These are phyloP conservation scores for Hypsizygus marmoreus DNA, from an alignment of 768 basidiomycete species.

Conservation along the genomic window DNA sequence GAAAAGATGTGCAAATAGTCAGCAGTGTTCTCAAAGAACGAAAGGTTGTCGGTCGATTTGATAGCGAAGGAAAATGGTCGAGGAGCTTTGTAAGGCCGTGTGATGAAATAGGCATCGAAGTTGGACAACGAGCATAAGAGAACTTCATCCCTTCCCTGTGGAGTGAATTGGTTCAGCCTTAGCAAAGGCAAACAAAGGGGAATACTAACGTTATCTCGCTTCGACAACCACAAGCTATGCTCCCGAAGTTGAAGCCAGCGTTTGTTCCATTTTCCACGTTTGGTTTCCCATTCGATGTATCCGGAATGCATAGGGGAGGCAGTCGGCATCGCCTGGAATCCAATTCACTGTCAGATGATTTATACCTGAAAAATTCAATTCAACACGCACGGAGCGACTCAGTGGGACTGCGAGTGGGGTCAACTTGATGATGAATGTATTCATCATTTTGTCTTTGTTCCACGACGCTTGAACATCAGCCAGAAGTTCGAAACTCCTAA, in stretches of 20 bases:
- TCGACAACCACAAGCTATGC: constrained; percentile 84
- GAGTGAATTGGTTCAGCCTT: constrained; percentile 7
- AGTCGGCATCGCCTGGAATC: constrained; percentile 40
- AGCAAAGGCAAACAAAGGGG: not conserved
- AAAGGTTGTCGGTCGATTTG: constrained; percentile 85
- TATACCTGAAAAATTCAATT: not conserved
- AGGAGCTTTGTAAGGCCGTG: constrained; percentile 76
- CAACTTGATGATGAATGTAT: constrained; percentile 77
- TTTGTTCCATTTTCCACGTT: constrained; percentile 95
- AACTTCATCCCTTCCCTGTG: constrained; percentile 81
- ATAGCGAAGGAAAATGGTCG: constrained; percentile 84
- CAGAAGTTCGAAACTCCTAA: constrained; percentile 85
- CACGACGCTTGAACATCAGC: constrained; percentile 81
- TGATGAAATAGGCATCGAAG: constrained; percentile 86
- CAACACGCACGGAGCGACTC: constrained; percentile 54
- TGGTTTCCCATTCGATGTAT: constrained; percentile 87
- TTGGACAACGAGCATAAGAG: constrained; percentile 84
- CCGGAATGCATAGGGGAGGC: constrained; percentile 49
- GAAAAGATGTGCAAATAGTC: constrained; percentile 91
- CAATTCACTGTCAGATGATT: constrained; percentile 12
- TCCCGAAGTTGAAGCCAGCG: constrained; percentile 87
- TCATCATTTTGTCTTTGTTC: constrained; percentile 82
- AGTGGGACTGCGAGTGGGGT: constrained; percentile 65
- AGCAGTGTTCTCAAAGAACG: constrained; percentile 82
- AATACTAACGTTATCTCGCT: constrained; percentile 77